These are phyloP conservation scores for Talaromyces trachyspermus DNA, from an alignment of 495 filamentous ascomycete genomes.

Conservation along the genomic window DNA sequence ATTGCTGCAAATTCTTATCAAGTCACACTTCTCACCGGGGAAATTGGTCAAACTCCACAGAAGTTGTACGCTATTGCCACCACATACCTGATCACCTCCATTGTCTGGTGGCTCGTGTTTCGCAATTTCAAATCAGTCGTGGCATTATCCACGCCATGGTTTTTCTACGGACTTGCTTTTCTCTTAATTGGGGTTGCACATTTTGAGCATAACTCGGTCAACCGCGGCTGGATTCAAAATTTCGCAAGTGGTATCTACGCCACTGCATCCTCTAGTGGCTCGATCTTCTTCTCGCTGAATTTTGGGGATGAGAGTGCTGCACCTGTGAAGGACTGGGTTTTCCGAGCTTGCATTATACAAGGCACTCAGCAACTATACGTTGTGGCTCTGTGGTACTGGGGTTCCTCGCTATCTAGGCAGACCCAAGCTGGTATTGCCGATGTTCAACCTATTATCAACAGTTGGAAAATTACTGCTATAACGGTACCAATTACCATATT, in stretches of 20 bases:
- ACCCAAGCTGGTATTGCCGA: slow-evolving; percentile 26
- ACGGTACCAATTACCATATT: slow-evolving; percentile 35
- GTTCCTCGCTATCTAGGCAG: slow-evolving; percentile 32
- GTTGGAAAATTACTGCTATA: slow-evolving; percentile 43
- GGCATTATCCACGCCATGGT: slow-evolving; percentile 51
- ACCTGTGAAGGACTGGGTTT: slow-evolving; percentile 44
- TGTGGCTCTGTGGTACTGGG: slow-evolving; percentile 47
- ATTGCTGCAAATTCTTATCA: slow-evolving; percentile 69
- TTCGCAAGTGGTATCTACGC: slow-evolving; percentile 41
- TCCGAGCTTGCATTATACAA: slow-evolving; percentile 44
- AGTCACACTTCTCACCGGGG: slow-evolving; percentile 60
- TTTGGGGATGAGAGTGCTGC: slow-evolving; percentile 45
- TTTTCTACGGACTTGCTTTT: slow-evolving; percentile 60
- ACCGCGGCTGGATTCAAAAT: slow-evolving; percentile 44
- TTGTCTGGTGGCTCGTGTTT: slow-evolving; percentile 61
- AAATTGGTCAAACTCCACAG: slow-evolving; percentile 51
- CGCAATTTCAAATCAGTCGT: slow-evolving; percentile 55
- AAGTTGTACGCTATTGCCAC: slow-evolving; percentile 61
- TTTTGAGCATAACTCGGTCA: slow-evolving; percentile 34
- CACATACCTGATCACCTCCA: slow-evolving; percentile 54
- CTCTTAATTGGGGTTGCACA: slow-evolving; percentile 60
- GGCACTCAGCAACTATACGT: slow-evolving; percentile 45
- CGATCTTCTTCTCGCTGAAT: slow-evolving; percentile 45
- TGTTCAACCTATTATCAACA: slow-evolving; percentile 31
- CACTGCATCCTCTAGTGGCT: slow-evolving; percentile 41